These are phyloP conservation scores for Solanum sparsipilum DNA, from an alignment of 257 asterid genomes.

Conservation along the genomic window DNA sequence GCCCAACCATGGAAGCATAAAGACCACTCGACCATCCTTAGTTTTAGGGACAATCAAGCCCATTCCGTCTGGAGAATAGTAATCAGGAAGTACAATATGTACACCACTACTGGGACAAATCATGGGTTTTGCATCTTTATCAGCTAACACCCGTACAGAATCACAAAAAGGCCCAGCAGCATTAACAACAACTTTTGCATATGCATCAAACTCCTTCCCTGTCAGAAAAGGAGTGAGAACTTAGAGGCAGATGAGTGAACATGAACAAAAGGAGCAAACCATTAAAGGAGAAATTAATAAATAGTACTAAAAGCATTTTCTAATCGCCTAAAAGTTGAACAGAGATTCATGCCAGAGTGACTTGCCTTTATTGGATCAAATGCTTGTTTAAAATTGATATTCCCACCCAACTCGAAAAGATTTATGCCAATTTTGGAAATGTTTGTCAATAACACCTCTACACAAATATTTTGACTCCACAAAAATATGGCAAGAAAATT, in stretches of 20 bases:
- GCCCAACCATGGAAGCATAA: constrained; percentile 99
- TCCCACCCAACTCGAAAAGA: background rate
- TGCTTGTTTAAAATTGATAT: background rate
- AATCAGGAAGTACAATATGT: constrained; percentile 94
- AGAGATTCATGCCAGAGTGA: background rate
- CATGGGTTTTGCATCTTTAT: constrained; percentile 69
- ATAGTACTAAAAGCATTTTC: background rate
- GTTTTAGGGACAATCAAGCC: constrained; percentile 99
- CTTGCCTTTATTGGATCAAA: background rate
- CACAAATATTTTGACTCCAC: background rate
- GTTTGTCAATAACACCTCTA: background rate
- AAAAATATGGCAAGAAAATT: background rate
- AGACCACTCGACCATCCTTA: constrained; percentile 94
- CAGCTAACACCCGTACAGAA: constrained; percentile 75
- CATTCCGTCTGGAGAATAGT: constrained; percentile 98
- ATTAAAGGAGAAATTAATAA: background rate
- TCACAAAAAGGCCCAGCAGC: constrained; percentile 99
- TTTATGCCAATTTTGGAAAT: background rate
- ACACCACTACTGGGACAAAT: constrained; percentile 97
- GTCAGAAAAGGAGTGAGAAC: constrained; percentile 26
- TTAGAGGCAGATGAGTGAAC: background rate
- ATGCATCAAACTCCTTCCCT: constrained; percentile 90
- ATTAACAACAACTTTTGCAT: constrained; percentile 87
- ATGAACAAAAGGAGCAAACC: background rate
- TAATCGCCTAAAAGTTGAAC: background rate